These are phyloP conservation scores for Heliocybe sulcata DNA, from an alignment of 1,284 basidiomycete genomes.

Conservation along the genomic window DNA sequence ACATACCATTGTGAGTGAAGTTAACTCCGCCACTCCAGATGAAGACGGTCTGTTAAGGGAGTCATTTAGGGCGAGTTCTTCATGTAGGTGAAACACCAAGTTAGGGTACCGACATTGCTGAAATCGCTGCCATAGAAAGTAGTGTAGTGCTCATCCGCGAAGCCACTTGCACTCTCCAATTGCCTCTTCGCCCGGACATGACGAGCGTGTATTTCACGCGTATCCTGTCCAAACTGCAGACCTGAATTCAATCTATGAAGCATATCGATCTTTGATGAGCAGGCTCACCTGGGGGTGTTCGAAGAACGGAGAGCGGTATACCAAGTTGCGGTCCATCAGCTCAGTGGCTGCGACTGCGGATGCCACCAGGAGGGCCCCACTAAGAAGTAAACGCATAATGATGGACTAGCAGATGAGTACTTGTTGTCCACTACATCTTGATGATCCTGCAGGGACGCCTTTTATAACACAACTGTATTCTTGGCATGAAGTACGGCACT, in stretches of 20 bases:
- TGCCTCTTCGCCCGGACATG: slow-evolving; percentile 33
- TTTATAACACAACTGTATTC: neutral
- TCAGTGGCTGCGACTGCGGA: slow-evolving; percentile 20
- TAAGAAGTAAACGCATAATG: slow-evolving; percentile 7
- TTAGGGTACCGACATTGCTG: slow-evolving; percentile 32
- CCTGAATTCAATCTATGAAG: neutral
- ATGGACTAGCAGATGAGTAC: neutral
- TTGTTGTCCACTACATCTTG: neutral
- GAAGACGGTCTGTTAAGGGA: slow-evolving; percentile 31
- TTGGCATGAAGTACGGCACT: neutral
- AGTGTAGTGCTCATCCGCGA: slow-evolving; percentile 44
- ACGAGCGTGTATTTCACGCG: slow-evolving; percentile 28
- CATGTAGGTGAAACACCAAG: neutral
- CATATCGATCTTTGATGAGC: neutral
- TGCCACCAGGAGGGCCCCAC: slow-evolving; percentile 14
- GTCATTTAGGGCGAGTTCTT: neutral
- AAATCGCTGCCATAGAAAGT: slow-evolving; percentile 48
- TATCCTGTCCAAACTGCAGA: slow-evolving; percentile 33
- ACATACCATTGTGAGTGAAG: slow-evolving; percentile 45
- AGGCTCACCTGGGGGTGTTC: slow-evolving; percentile 15
- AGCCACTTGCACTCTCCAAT: slow-evolving; percentile 26
- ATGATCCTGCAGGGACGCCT: neutral
- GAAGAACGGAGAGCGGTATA: slow-evolving; percentile 39
- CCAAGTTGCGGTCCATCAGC: slow-evolving; percentile 37
- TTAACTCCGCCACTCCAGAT: slow-evolving; percentile 48